phyloP scores from a whole-genome alignment of 1,284 basidiomycete genomes.

The Peniophora sp. region DNA sequence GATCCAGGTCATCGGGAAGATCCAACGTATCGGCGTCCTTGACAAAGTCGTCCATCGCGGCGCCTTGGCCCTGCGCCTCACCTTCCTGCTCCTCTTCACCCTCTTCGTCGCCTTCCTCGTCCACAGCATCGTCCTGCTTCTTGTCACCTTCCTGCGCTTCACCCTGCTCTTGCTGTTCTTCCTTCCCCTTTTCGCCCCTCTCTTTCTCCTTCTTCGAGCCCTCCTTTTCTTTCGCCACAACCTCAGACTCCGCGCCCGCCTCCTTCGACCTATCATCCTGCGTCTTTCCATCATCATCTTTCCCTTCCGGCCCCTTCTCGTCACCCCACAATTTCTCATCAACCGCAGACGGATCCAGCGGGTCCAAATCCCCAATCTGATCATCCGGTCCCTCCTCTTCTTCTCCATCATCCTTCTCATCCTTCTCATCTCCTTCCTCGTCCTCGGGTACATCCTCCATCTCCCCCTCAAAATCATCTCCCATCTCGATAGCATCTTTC shows the following conservation, averaged over 20 bases:
- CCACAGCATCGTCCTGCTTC: conserved; percentile 22
- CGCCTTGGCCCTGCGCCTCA: conserved; percentile 44
- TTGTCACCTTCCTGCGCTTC: conserved; percentile 25
- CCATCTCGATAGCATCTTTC: conserved; percentile 67
- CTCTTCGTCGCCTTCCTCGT: conserved; percentile 16
- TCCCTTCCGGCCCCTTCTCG: conserved; percentile 47
- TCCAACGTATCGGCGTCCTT: conserved; percentile 76
- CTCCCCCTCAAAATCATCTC: conserved; percentile 73
- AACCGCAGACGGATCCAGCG: conserved; percentile 78
- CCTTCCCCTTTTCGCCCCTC: conserved; percentile 21
- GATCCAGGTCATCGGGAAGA: conserved; percentile 76
- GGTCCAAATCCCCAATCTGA: conserved; percentile 79
- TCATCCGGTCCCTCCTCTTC: conserved; percentile 68
- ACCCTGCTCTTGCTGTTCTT: conserved; percentile 20
- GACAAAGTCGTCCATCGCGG: conserved; percentile 65
- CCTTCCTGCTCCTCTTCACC: conserved; percentile 30
- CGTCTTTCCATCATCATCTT: conserved; percentile 45
- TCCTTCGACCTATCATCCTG: conserved; percentile 46
- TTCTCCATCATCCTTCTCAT: conserved; percentile 48
- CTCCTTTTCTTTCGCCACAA: conserved; percentile 73
- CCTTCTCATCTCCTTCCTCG: conserved; percentile 46
- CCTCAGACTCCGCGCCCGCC: conserved; percentile 50
- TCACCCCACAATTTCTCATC: conserved; percentile 99
- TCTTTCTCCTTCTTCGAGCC: conserved; percentile 24
- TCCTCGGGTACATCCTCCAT: conserved; percentile 75